Conservation (phyloP, 2,329 filamentous ascomycete genomes). For the Cercospora sp. region DNA sequence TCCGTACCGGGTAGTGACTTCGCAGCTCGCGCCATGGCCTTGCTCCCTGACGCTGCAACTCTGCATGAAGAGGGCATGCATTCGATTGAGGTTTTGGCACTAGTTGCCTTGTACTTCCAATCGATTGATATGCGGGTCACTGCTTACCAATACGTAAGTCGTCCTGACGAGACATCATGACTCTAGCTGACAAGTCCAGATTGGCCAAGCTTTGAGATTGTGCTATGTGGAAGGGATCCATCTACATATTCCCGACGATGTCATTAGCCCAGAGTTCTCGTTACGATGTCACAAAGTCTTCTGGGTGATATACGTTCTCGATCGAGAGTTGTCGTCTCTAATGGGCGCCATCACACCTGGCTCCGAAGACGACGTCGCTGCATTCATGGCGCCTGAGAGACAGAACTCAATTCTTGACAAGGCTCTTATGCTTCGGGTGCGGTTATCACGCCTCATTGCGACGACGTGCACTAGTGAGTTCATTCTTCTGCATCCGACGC, state of each 20-base stretch:
- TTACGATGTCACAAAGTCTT: constrained; percentile 51
- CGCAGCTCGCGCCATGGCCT: constrained; percentile 7
- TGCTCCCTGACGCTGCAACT: constrained; percentile 16
- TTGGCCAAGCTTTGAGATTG: constrained; percentile 53
- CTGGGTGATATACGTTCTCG: constrained; percentile 58
- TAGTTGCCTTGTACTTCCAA: constrained; percentile 22
- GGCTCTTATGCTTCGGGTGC: constrained; percentile 16
- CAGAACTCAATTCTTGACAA: constrained; percentile 13
- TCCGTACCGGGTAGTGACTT: constrained; percentile 42
- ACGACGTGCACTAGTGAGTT: constrained; percentile 17
- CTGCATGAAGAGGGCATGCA: constrained; percentile 19
- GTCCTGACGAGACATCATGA: background rate
- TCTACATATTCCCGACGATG: constrained; percentile 14
- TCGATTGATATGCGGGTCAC: constrained; percentile 23
- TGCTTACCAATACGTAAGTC: constrained; percentile 19
- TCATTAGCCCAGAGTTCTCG: constrained; percentile 14
- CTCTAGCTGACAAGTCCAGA: constrained; percentile 29
- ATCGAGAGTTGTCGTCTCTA: constrained; percentile 56
- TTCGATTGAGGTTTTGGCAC: constrained; percentile 19
- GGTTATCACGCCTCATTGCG: constrained; percentile 15
- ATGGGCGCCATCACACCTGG: constrained; percentile 56
- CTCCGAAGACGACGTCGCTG: constrained; percentile 54
- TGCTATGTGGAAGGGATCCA: constrained; percentile 21
- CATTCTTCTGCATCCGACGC: background rate
- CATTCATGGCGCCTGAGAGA: constrained; percentile 25